Conservation (phyloP, 164 flowering plant species). For the Vitis amurensis region DNA sequence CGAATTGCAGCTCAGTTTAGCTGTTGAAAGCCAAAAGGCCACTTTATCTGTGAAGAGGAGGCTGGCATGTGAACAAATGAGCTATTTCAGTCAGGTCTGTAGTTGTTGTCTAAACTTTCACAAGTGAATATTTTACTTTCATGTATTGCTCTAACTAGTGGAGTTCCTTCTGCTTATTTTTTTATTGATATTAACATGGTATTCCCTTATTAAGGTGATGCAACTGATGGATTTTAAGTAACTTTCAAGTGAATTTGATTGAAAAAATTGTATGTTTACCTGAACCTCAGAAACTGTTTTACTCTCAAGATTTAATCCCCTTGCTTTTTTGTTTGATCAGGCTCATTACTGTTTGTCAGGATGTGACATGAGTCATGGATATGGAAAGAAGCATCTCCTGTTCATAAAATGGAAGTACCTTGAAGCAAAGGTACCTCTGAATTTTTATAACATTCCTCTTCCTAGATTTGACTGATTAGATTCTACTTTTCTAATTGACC, state of each 20-base stretch:
- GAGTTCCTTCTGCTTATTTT: background rate
- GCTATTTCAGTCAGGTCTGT: slow-evolving; percentile 69
- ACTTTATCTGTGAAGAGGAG: slow-evolving; percentile 89
- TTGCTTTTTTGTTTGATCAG: slow-evolving; percentile 30
- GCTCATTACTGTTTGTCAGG: slow-evolving; percentile 70
- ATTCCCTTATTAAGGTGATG: too few species aligned
- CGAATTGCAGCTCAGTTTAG: slow-evolving; percentile 89
- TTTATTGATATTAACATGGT: background rate
- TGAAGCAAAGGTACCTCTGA: slow-evolving; percentile 74
- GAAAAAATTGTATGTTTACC: background rate
- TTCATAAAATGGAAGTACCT: slow-evolving; percentile 92
- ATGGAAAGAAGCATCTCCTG: slow-evolving; percentile 65
- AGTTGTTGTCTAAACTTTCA: background rate
- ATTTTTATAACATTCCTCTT: too few species aligned
- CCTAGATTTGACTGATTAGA: background rate
- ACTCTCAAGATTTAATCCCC: background rate
- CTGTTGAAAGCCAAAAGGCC: slow-evolving; percentile 80
- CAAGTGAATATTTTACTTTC: background rate
- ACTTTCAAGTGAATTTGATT: background rate
- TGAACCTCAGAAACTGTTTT: background rate
- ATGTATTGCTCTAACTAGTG: too few species aligned
- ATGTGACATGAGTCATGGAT: slow-evolving; percentile 33
- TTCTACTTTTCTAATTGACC: slow-evolving; percentile 2
- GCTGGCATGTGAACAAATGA: slow-evolving; percentile 85
- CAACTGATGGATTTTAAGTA: too few species aligned